phyloP scores from a whole-genome alignment of 1,284 basidiomycete species.

The Puccinia polysora region DNA sequence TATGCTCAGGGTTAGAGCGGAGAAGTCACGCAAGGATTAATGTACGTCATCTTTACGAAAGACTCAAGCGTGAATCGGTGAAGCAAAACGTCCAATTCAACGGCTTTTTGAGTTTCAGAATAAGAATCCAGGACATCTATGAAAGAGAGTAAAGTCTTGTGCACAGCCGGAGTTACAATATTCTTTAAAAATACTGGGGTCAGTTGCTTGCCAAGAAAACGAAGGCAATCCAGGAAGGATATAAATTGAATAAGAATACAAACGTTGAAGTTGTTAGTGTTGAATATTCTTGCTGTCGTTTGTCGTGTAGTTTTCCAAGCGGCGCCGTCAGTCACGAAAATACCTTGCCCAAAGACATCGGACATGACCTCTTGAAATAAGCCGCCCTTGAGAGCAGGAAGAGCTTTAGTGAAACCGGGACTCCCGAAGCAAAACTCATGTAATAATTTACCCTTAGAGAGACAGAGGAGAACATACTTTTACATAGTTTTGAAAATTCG shows the following conservation, averaged over 20 bases:
- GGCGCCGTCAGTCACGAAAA: slow-evolving; percentile 40
- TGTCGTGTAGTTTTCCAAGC: slow-evolving; percentile 43
- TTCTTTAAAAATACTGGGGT: slow-evolving; percentile 10
- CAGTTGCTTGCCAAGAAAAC: neutral
- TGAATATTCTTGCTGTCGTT: slow-evolving; percentile 41
- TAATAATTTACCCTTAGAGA: neutral
- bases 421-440: no score
- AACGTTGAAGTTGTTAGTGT: slow-evolving; percentile 38
- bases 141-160: slow-evolving; percentile 35
- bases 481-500: slow-evolving; percentile 44
- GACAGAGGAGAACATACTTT: slow-evolving; percentile 9
- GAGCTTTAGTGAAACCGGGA: no score
- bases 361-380: slow-evolving; percentile 43
- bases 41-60: slow-evolving; percentile 43
- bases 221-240: neutral
- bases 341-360: slow-evolving; percentile 44
- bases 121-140: slow-evolving; percentile 31
- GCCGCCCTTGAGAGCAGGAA: no score
- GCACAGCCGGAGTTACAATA: slow-evolving; percentile 38
- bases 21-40: neutral
- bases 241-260: neutral
- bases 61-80: slow-evolving; percentile 41
- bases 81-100: slow-evolving; percentile 35
- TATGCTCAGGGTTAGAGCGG: neutral
- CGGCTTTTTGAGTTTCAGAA: slow-evolving; percentile 15